Percentiles rank a stretch among this genome's conserved stretches.
These are phyloP conservation scores for Linderniella brevidens DNA, from an alignment of 257 asterid species.

Conservation along the genomic window DNA sequence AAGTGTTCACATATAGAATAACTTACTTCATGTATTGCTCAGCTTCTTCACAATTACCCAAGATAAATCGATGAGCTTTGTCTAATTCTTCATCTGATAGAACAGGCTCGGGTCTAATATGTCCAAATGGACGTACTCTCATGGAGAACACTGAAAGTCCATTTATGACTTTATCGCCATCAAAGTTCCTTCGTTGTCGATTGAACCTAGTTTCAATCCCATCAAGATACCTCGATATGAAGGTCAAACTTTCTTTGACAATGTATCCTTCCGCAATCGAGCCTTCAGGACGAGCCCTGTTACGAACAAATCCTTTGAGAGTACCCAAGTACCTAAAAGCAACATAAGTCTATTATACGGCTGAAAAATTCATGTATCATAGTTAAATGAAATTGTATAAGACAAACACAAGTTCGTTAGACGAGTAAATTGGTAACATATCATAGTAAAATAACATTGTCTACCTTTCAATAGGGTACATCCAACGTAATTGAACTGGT, in stretches of 20 bases:
- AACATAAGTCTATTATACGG: too few relatives aligned
- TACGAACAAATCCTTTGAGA: background rate
- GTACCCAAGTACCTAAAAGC: slow-evolving; percentile 2
- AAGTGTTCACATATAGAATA: background rate
- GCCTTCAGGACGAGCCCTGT: background rate
- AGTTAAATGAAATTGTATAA: too few relatives aligned
- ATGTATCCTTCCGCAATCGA: background rate
- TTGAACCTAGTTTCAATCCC: slow-evolving; percentile 4
- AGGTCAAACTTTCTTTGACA: slow-evolving; percentile 1
- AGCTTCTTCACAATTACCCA: slow-evolving; percentile 5
- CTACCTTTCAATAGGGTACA: slow-evolving; percentile 6
- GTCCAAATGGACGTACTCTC: slow-evolving; percentile 2
- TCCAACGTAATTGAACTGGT: background rate
- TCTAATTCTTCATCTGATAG: background rate
- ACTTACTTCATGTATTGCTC: background rate
- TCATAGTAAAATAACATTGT: too few relatives aligned
- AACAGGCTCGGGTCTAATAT: background rate
- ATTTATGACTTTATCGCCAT: background rate
- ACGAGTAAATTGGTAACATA: too few relatives aligned
- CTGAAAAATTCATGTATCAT: too few relatives aligned
- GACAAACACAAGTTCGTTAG: too few relatives aligned
- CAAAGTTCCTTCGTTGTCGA: background rate
- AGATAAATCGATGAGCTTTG: background rate
- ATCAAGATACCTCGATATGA: background rate
- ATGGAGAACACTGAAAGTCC: slow-evolving; percentile 1